Evolutionary conservation across 1,284 basidiomycete genomes (phyloP).

Genomic region (Amylostereum areolatum): DNA sequence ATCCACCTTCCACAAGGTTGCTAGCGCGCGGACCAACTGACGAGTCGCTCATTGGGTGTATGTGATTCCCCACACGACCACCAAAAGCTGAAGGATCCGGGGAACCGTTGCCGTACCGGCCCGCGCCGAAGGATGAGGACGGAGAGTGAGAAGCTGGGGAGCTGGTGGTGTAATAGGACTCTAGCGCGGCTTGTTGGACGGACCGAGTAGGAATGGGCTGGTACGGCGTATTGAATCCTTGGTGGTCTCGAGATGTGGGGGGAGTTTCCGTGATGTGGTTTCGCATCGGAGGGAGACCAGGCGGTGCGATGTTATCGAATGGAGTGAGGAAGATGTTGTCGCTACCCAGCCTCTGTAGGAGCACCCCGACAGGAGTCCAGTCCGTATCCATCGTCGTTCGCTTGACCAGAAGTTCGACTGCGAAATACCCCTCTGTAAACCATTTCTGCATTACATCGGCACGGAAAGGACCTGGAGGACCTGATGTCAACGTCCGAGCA

Average conservation of each 20-base stretch:
- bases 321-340: slow-evolving; percentile 62
- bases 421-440: slow-evolving; percentile 90
- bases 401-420: slow-evolving; percentile 80
- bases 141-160: slow-evolving; percentile 61
- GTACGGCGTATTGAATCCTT: slow-evolving; percentile 42
- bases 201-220: slow-evolving; percentile 60
- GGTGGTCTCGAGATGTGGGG: slow-evolving; percentile 29
- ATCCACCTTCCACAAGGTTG: slow-evolving; percentile 15
- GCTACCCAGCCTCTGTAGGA: slow-evolving; percentile 43
- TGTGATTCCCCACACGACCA: slow-evolving; percentile 35
- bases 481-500: not conserved
- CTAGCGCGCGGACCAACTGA: slow-evolving; percentile 22
- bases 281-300: slow-evolving; percentile 44
- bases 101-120: slow-evolving; percentile 56
- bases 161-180: slow-evolving; percentile 46
- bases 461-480: slow-evolving; percentile 75
- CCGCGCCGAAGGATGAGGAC: slow-evolving; percentile 60
- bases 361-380: slow-evolving; percentile 59
- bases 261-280: slow-evolving; percentile 36
- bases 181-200: slow-evolving; percentile 51
- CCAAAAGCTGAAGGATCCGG: slow-evolving; percentile 59
- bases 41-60: slow-evolving; percentile 30
- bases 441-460: slow-evolving; percentile 94
- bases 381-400: slow-evolving; percentile 61
- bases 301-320: slow-evolving; percentile 35